Evolutionary conservation across 192 early-diverging fungal species (phyloP).

Genomic region (Backusella westeae): DNA sequence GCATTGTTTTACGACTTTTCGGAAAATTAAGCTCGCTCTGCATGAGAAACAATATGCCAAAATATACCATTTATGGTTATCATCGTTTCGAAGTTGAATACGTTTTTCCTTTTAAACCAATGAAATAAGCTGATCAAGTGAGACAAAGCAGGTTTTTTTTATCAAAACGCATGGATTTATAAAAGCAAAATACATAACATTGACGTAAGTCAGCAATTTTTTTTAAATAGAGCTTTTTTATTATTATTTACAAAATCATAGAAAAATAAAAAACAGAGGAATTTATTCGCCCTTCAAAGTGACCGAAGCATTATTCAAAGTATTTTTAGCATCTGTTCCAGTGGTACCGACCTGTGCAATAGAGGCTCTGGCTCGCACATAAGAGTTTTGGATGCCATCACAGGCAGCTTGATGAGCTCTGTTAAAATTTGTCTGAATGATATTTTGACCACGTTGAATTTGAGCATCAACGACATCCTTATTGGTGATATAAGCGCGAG

Average conservation of each 20-base stretch:
- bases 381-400: slow-evolving; percentile 15
- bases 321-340: slow-evolving; percentile 32
- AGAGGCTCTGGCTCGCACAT: slow-evolving; percentile 20
- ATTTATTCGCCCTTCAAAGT: slow-evolving; percentile 23
- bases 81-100: not conserved
- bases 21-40: not conserved
- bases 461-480: slow-evolving; percentile 28
- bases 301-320: slow-evolving; percentile 16
- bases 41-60: not conserved
- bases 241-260: not conserved
- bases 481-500: slow-evolving; percentile 24
- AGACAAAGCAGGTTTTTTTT: not conserved
- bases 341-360: slow-evolving; percentile 29
- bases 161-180: not conserved
- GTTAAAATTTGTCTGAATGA: slow-evolving; percentile 1
- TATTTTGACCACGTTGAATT: slow-evolving; percentile 14
- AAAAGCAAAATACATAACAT: not conserved
- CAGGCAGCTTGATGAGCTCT: slow-evolving; percentile 1
- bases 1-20: not conserved
- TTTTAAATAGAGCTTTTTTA: not conserved
- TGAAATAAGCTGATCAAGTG: not conserved
- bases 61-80: not conserved
- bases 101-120: not conserved
- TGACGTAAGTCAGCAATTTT: not conserved
- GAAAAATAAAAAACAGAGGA: not conserved